Evolutionary conservation across 805 yeast genomes (phyloP).

Genomic region (Debaryomyces castellii): DNA sequence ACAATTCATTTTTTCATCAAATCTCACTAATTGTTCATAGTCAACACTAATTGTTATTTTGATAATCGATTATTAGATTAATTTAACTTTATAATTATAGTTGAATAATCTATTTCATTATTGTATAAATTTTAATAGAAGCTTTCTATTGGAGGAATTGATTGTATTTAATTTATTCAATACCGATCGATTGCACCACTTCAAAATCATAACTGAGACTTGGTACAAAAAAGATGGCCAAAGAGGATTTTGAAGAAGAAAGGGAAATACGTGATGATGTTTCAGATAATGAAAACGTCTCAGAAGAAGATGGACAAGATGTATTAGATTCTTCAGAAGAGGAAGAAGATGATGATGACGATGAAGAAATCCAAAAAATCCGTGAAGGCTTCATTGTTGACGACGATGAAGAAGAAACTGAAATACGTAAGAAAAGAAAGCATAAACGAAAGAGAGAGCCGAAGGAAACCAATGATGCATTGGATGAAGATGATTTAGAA

Average conservation of each 20-base stretch:
- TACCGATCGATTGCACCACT: constrained; percentile 1
- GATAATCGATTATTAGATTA: not conserved
- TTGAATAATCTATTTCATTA: not conserved
- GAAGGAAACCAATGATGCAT: constrained; percentile 48
- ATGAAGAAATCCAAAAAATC: constrained; percentile 75
- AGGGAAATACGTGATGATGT: constrained; percentile 36
- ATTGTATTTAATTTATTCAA: constrained; percentile 1
- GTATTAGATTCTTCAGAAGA: constrained; percentile 76
- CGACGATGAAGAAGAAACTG: constrained; percentile 62
- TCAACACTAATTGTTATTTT: not conserved
- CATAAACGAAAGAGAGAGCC: constrained; percentile 39
- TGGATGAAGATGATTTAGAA: constrained; percentile 95
- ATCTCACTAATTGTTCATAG: not conserved
- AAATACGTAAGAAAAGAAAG: constrained; percentile 27
- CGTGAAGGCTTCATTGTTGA: constrained; percentile 94
- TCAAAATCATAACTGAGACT: not conserved
- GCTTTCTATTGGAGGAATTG: not conserved
- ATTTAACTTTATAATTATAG: not conserved
- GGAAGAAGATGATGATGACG: constrained; percentile 85
- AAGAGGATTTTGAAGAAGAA: constrained; percentile 31
- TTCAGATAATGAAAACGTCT: constrained; percentile 20
- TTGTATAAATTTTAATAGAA: not conserved
- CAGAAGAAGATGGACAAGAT: constrained; percentile 38
- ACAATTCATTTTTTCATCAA: not conserved
- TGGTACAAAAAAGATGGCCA: constrained; percentile 22